Base-by-base conservation (phyloP, 2,329 filamentous ascomycete species). In the Hymenoscyphus salicellus region DNA sequence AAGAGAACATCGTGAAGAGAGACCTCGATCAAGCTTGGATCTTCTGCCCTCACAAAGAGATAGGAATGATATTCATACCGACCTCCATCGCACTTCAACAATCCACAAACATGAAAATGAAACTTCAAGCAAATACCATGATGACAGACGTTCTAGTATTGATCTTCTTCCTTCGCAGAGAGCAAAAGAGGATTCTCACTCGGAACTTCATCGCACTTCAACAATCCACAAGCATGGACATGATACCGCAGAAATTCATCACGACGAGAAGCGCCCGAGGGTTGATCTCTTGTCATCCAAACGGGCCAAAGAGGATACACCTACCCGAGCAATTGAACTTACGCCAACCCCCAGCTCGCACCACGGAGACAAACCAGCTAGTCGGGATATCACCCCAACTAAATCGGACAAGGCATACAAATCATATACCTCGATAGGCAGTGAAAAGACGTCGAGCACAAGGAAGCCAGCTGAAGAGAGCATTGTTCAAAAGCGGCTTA, bases 281-380 rank as follows among this genome's bases (percentile, higher is more conserved):
- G 17, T 41, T 20, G 75, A 77, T 62, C 73, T 79, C 63, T 77
- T 82, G 65, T 76, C 60, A 56, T 66, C 66, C 17, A 66, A 68
- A 49, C 32, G 61, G 16, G 56, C 57, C 20, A 68, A 59, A 30
- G 55, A 61, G 33, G 63, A 66, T 32, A 36, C 57, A 30, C 56
- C 57, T 16, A 28, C 59, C 49, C 55, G 43, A 10, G 60, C 58
- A 41, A 30, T 38, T 43, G 58, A 61, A 52, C 32, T 61, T 33
- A 38, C 17, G 17, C 59, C 60, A 23, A 65, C 11, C 0, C 20
- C 46, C 46, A 52, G 46, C 7, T 57, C 52, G 28, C 61, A 26
- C 43, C 49, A 61, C 16, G 32, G 46, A 28, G 60, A 62, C 8
- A 38, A 59, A 20, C 30, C 26, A n/a, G n/a, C 33, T 30, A 23